These are phyloP conservation scores for Colletotrichum spinosum DNA, from an alignment of 2,329 filamentous ascomycete genomes.

Conservation along the genomic window DNA sequence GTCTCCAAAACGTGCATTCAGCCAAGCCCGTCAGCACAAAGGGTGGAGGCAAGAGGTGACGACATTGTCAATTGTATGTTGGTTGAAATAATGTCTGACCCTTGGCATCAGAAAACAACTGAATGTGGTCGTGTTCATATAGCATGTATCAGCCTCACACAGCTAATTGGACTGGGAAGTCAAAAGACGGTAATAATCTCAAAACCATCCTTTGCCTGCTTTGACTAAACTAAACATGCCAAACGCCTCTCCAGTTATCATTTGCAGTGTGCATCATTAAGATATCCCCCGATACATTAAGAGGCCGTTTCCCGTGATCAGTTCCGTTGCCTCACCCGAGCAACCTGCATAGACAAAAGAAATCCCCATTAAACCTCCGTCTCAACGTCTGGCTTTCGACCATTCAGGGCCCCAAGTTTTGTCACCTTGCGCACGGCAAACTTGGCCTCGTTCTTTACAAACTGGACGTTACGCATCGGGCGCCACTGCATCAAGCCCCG, in stretches of 20 bases:
- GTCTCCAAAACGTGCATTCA: too few species aligned
- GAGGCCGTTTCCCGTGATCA: neutral
- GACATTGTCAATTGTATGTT: too few species aligned
- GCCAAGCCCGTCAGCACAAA: too few species aligned
- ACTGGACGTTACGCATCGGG: conserved; percentile 85
- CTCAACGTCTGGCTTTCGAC: conserved; percentile 89
- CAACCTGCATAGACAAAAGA: neutral
- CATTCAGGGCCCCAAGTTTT: conserved; percentile 81
- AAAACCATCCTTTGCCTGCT: conserved; percentile 24
- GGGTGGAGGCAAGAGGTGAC: too few species aligned
- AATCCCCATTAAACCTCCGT: conserved; percentile 69
- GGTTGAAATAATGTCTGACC: too few species aligned
- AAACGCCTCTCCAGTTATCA: conserved; percentile 6
- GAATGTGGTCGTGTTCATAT: too few species aligned
- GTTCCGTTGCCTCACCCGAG: neutral
- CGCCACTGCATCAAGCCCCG: conserved; percentile 96
- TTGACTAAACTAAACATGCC: conserved; percentile 18
- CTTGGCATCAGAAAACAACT: too few species aligned
- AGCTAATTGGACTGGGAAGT: neutral
- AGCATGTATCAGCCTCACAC: too few species aligned
- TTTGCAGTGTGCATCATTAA: conserved; percentile 2
- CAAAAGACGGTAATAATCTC: neutral
- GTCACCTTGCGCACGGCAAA: conserved; percentile 81
- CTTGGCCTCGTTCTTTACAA: conserved; percentile 88
- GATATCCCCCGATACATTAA: conserved; percentile 20